A percentile compares a stretch with the other conserved stretches of the same genome.
Conservation (phyloP, 345 rosid genomes). For the Garcia nutans region DNA sequence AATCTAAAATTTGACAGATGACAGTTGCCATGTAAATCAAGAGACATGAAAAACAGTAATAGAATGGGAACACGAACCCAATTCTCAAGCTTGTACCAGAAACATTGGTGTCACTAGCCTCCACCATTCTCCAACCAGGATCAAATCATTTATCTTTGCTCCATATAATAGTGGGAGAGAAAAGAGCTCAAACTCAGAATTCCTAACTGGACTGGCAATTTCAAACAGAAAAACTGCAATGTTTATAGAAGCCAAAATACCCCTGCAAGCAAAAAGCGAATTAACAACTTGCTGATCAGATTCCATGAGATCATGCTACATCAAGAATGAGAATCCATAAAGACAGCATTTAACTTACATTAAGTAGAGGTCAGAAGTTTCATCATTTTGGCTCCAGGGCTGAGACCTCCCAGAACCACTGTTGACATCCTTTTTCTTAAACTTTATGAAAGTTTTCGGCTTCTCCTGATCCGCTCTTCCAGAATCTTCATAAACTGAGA, state of each 20-base stretch:
- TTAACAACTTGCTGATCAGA: neutral
- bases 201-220: slow-evolving; percentile 71
- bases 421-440: slow-evolving; percentile 18
- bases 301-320: neutral
- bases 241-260: slow-evolving; percentile 64
- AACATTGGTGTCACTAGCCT: slow-evolving; percentile 94
- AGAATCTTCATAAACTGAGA: slow-evolving; percentile 24
- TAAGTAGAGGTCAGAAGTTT: slow-evolving; percentile 60
- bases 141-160: slow-evolving; percentile 82
- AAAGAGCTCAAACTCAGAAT: slow-evolving; percentile 57
- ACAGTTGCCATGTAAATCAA: neutral
- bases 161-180: slow-evolving; percentile 76
- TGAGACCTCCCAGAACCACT: slow-evolving; percentile 27
- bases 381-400: slow-evolving; percentile 38
- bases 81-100: slow-evolving; percentile 94
- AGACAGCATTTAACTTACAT: slow-evolving; percentile 41
- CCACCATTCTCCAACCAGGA: slow-evolving; percentile 96
- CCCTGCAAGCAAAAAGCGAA: slow-evolving; percentile 44
- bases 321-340: neutral
- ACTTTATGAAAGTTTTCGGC: slow-evolving; percentile 17
- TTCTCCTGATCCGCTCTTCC: slow-evolving; percentile 26
- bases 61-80: slow-evolving; percentile 77
- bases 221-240: slow-evolving; percentile 80
- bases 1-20: neutral
- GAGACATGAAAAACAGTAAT: slow-evolving; percentile 20